Percentiles rank a stretch among this genome's conserved stretches.
Evolutionary conservation across 73 alveolate species (phyloP).

Genomic region (Paramecium primaurelia): DNA sequence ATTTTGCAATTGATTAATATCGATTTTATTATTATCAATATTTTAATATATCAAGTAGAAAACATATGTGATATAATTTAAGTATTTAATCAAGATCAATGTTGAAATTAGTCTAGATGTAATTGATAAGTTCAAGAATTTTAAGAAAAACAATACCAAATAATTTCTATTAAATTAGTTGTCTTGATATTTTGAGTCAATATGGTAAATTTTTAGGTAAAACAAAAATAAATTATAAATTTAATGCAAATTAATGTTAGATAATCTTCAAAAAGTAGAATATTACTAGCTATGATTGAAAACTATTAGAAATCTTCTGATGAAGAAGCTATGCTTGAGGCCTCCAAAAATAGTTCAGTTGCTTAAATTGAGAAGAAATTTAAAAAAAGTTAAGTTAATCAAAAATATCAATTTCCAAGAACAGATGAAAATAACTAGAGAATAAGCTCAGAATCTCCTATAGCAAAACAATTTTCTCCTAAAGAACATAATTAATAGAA

Average conservation of each 20-base stretch:
- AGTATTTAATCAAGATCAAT: not conserved
- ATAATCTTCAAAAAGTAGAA: slow-evolving; percentile 37
- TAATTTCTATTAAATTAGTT: no score
- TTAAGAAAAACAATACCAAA: not conserved
- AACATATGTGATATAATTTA: not conserved
- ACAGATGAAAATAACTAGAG: not conserved
- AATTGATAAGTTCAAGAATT: not conserved
- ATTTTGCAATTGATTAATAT: not conserved
- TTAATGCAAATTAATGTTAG: not conserved
- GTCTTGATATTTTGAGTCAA: not conserved
- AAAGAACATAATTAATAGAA: not conserved
- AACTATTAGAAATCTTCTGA: slow-evolving; percentile 14
- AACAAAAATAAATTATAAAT: not conserved
- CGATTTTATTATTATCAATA: not conserved
- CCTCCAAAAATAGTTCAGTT: not conserved
- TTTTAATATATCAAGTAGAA: not conserved
- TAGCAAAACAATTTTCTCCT: not conserved
- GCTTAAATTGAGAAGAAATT: slow-evolving; percentile 5
- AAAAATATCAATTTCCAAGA: not conserved
- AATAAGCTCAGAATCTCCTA: not conserved
- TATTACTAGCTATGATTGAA: slow-evolving; percentile 8
- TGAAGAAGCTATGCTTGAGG: not conserved
- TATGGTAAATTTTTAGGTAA: not conserved
- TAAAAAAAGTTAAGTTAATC: not conserved
- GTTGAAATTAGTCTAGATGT: not conserved